phyloP scores from a whole-genome alignment of 2,329 filamentous ascomycete species.

The Dactylellina drechsleri region DNA sequence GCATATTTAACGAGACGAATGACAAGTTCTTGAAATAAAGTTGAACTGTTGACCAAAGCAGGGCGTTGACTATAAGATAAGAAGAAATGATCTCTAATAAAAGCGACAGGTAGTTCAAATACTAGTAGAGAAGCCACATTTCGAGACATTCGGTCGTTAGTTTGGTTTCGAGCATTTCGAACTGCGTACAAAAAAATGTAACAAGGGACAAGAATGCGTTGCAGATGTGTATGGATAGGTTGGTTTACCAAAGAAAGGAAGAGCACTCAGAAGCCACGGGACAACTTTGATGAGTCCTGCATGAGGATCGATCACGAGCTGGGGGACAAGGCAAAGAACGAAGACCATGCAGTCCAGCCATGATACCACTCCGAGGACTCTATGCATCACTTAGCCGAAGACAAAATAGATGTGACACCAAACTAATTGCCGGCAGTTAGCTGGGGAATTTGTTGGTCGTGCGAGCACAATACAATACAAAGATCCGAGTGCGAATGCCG shows the following conservation, averaged over 20 bases:
- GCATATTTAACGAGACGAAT: slow-evolving; percentile 81
- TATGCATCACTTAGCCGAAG: slow-evolving; percentile 61
- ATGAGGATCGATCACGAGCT: slow-evolving; percentile 70
- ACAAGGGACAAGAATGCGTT: slow-evolving; percentile 17
- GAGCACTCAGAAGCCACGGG: slow-evolving; percentile 69
- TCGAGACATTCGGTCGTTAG: background rate
- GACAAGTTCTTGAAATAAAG: slow-evolving; percentile 79
- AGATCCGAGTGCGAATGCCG: too few species aligned
- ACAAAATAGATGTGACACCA: too few species aligned
- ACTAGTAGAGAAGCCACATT: slow-evolving; percentile 62
- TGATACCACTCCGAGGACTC: slow-evolving; percentile 79
- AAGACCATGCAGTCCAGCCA: slow-evolving; percentile 81
- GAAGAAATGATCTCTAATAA: slow-evolving; percentile 70
- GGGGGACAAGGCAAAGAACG: slow-evolving; percentile 74
- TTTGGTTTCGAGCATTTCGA: background rate
- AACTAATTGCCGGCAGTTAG: too few species aligned
- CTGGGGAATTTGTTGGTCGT: too few species aligned
- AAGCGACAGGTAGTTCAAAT: slow-evolving; percentile 69
- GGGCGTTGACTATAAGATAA: slow-evolving; percentile 64
- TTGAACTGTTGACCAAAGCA: slow-evolving; percentile 75
- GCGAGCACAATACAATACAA: too few species aligned
- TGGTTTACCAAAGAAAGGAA: slow-evolving; percentile 76
- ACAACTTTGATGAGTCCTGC: slow-evolving; percentile 72
- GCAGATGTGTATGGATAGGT: background rate
- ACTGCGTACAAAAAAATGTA: slow-evolving; percentile 35